Conservation (phyloP, 129 eudicot genomes). For the Flaveria brownii region DNA sequence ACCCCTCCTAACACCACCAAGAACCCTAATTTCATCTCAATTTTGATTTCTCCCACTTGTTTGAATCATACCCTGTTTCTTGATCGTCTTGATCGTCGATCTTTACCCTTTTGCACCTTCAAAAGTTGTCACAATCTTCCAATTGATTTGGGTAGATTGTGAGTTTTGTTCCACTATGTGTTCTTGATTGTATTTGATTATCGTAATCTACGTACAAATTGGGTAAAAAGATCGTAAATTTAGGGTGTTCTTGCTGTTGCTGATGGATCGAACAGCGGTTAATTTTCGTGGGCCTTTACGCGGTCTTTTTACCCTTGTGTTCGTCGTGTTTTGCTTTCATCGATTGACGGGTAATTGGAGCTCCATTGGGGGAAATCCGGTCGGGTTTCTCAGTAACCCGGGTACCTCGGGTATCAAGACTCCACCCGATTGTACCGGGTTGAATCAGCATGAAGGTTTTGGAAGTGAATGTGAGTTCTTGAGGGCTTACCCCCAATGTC, state of each 20-base stretch:
- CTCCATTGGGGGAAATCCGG: background rate
- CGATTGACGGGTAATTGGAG: background rate
- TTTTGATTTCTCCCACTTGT: background rate
- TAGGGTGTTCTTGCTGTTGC: slow-evolving; percentile 21
- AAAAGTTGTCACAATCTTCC: background rate
- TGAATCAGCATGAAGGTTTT: slow-evolving; percentile 52
- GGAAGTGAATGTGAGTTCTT: slow-evolving; percentile 59
- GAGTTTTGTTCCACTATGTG: background rate
- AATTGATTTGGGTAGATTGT: background rate
- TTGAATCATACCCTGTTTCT: slow-evolving; percentile 6
- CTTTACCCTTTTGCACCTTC: too few species aligned
- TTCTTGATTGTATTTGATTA: slow-evolving; percentile 22
- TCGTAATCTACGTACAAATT: background rate
- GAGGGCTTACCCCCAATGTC: slow-evolving; percentile 57
- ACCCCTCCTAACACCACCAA: slow-evolving; percentile 7
- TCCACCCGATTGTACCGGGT: slow-evolving; percentile 51
- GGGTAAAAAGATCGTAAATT: slow-evolving; percentile 3
- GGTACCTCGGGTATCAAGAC: slow-evolving; percentile 21
- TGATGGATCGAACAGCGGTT: slow-evolving; percentile 21
- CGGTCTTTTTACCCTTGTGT: slow-evolving; percentile 25
- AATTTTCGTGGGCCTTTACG: slow-evolving; percentile 22
- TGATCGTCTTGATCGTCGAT: slow-evolving; percentile 3
- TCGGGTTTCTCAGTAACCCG: slow-evolving; percentile 26
- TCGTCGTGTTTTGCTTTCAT: slow-evolving; percentile 30
- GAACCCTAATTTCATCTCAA: slow-evolving; percentile 22